These are phyloP conservation scores for Gossypium sturtianum DNA, from an alignment of 345 rosid species.

Conservation along the genomic window DNA sequence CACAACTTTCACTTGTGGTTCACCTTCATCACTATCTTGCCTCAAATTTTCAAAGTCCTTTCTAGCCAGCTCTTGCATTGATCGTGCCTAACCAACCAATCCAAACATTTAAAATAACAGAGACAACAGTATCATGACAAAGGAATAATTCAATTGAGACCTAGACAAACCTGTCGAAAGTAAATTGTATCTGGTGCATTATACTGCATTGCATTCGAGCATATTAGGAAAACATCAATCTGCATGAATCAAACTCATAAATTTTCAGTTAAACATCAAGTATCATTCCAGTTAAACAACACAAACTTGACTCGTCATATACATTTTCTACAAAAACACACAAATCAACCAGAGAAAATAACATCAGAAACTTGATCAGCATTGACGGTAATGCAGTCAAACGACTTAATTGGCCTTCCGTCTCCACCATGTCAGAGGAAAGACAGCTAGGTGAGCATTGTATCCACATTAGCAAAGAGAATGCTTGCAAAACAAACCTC, in stretches of 20 bases:
- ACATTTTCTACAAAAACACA: not conserved
- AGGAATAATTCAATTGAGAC: not conserved
- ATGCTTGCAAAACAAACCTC: conserved; percentile 45
- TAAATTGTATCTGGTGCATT: conserved; percentile 91
- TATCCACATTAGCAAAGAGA: not conserved
- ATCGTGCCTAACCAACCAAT: conserved; percentile 56
- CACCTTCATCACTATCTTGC: conserved; percentile 87
- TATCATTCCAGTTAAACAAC: not conserved
- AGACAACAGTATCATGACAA: not conserved
- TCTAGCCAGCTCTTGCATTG: conserved; percentile 88
- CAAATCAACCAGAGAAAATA: not conserved
- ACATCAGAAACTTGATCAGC: not conserved
- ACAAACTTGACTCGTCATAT: not conserved
- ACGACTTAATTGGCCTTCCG: not conserved
- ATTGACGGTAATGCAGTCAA: not conserved
- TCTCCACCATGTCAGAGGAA: not conserved
- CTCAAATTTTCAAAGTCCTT: conserved; percentile 89
- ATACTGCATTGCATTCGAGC: conserved; percentile 93
- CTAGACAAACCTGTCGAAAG: conserved; percentile 73
- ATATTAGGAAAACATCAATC: conserved; percentile 75
- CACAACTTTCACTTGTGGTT: conserved; percentile 53
- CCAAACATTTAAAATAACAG: conserved; percentile 14
- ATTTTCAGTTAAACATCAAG: conserved; percentile 12
- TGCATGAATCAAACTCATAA: conserved; percentile 33
- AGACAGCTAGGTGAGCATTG: not conserved